Percentiles rank a stretch among this genome's conserved stretches.
These are phyloP conservation scores for Hanseniaspora lindneri DNA, from an alignment of 805 yeast species.

Conservation along the genomic window DNA sequence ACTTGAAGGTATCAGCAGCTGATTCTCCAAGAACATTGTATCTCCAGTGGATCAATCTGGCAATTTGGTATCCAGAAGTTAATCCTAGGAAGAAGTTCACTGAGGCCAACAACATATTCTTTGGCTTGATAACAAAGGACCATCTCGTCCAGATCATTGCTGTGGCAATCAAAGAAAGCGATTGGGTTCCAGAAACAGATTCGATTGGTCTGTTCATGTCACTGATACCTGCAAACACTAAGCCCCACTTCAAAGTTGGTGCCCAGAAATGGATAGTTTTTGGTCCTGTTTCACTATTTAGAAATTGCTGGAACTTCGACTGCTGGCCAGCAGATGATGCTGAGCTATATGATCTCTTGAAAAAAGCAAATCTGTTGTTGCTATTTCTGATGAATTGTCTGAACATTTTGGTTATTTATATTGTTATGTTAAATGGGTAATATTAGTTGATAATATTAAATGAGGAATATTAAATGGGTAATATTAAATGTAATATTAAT, in stretches of 20 bases:
- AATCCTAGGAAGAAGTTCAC: constrained; percentile 88
- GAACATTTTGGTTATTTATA: constrained; percentile 4
- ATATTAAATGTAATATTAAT: no score
- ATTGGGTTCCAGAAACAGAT: constrained; percentile 65
- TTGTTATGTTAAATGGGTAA: no score
- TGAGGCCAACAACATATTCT: constrained; percentile 74
- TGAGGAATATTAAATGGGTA: no score
- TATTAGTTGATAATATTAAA: no score
- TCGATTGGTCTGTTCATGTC: constrained; percentile 88
- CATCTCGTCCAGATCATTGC: constrained; percentile 97
- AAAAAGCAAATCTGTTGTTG: neutral
- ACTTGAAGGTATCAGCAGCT: constrained; percentile 41
- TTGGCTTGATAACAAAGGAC: constrained; percentile 88
- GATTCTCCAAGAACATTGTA: constrained; percentile 46
- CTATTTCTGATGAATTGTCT: constrained; percentile 11
- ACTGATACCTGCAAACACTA: constrained; percentile 81
- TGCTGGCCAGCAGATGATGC: constrained; percentile 1
- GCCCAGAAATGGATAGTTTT: constrained; percentile 96
- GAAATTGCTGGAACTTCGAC: constrained; percentile 53
- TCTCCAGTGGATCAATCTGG: constrained; percentile 62
- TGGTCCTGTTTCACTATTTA: constrained; percentile 88
- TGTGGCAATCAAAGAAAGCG: constrained; percentile 65
- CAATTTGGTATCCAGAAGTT: constrained; percentile 77
- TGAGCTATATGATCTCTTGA: constrained; percentile 12
- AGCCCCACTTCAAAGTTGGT: constrained; percentile 65